These are phyloP conservation scores for Cordyceps cicadae DNA, from an alignment of 2,329 filamentous ascomycete species.

Conservation along the genomic window DNA sequence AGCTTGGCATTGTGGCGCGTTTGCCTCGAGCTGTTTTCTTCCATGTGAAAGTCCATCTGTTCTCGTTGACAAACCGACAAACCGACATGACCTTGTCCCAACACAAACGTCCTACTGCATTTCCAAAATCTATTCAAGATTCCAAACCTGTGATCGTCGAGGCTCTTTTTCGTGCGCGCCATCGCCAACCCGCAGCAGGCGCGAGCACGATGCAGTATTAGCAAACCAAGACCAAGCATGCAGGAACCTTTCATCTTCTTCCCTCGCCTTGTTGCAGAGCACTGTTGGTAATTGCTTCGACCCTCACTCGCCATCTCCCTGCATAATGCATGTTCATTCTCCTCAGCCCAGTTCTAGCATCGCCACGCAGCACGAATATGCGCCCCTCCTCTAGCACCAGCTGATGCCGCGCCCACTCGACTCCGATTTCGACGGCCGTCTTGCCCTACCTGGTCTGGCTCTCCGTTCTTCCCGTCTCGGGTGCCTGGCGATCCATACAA, in stretches of 20 bases:
- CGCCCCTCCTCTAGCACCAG: not conserved
- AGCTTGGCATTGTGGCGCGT: not conserved
- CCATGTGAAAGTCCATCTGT: not conserved
- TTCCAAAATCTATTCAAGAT: not conserved
- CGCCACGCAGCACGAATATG: not conserved
- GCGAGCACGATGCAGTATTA: not conserved
- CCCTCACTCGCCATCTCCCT: not conserved
- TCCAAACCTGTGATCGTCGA: not conserved
- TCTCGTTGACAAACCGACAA: not conserved
- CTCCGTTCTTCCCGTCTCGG: not conserved
- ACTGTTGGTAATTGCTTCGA: not conserved
- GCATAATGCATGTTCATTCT: not conserved
- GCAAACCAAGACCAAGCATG: not conserved
- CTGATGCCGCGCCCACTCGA: not conserved
- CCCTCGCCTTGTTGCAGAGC: not conserved
- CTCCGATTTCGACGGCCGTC: not conserved
- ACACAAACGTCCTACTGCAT: too few species aligned
- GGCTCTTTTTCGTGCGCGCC: not conserved
- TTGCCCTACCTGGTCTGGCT: conserved; percentile 1
- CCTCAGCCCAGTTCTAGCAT: not conserved
- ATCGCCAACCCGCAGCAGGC: not conserved
- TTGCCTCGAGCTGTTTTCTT: too few species aligned
- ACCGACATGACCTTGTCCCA: not conserved
- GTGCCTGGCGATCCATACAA: conserved; percentile 6
- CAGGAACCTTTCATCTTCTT: not conserved